phyloP scores from a whole-genome alignment of 495 filamentous ascomycete genomes.

The Xylaria bambusicola region DNA sequence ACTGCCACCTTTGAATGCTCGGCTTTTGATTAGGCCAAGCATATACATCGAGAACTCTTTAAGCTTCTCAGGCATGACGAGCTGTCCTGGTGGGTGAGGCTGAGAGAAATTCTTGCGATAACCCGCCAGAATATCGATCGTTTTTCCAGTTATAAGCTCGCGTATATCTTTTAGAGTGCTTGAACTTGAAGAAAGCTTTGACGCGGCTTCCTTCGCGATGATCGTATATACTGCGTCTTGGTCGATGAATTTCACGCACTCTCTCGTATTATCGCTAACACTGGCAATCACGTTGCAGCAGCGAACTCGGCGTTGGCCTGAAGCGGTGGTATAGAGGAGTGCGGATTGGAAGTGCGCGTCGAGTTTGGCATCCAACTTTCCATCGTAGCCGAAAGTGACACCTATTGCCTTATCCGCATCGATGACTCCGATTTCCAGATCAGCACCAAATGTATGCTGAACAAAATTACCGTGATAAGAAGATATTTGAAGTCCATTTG shows the following conservation, averaged over 20 bases:
- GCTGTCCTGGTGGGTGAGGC: conserved; percentile 85
- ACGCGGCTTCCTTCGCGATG: conserved; percentile 88
- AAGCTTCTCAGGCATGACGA: conserved; percentile 92
- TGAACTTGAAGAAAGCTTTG: conserved; percentile 69
- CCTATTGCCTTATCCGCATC: conserved; percentile 93
- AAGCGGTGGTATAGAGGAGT: conserved; percentile 88
- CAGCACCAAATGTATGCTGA: conserved; percentile 90
- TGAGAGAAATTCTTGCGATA: conserved; percentile 89
- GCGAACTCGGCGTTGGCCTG: conserved; percentile 85
- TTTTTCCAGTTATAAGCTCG: conserved; percentile 83
- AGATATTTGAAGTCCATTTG: conserved; percentile 91
- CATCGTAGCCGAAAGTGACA: conserved; percentile 93
- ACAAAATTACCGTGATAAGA: conserved; percentile 95
- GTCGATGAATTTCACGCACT: conserved; percentile 88
- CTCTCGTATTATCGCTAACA: conserved; percentile 79
- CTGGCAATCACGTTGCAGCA: conserved; percentile 93
- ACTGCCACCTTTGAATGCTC: conserved; percentile 90
- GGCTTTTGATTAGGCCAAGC: conserved; percentile 85
- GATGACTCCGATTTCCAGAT: conserved; percentile 90
- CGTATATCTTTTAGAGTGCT: conserved; percentile 84
- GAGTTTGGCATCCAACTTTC: conserved; percentile 92
- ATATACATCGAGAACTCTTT: conserved; percentile 99
- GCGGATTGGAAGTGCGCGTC: conserved; percentile 98
- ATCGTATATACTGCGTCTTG: conserved; percentile 89
- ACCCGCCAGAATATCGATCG: conserved; percentile 87